Base-by-base conservation (phyloP, 352 stramenopile genomes). In the Globisporangium mamillatum region DNA sequence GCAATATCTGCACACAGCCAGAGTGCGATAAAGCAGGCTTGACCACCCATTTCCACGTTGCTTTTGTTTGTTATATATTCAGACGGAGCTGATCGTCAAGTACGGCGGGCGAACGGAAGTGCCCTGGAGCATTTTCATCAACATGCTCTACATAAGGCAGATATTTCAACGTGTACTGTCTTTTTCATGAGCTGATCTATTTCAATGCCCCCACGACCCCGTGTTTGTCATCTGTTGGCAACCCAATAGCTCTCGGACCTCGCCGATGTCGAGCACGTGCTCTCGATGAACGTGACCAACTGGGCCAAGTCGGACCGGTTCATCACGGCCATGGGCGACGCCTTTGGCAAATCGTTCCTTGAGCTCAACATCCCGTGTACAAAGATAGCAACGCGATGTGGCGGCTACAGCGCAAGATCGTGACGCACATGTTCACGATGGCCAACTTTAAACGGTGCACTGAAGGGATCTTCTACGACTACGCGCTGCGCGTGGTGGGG, bases 381-480 rank as follows among this genome's bases (percentile, higher is more conserved):
- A 6, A 1, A 18, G 44, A 60, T 20, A 74, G 84, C 61, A 72
- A 67, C 27, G 56, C 56, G 24, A 67, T 48, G 27, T 84, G 75
- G 75, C 68, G 64, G 10, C 25, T 71, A 16, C 78, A 86, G 61
- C 72, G 78, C 44, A 86, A 86, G 41, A 75, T 64, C 9, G 77
- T 79, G 67, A 83, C 77, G 52, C 86, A 90, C 63, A 88, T 94
- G 18, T 87, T 89, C 16, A 81, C 73, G 16, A 70, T 24, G 27
- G 27, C 32, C 25, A 72, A 69, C 29, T 69, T 72, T 18, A 38
- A 50, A 9, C 5, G 6, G 6, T 50, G 27, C 41, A 36, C 59
- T 16, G 58, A 56, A 29, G 29, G 59, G 2, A 50, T 50, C 29
- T 55, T 71, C 36, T 46, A 24, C 12, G 60, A 61, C n/a, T 57